These are phyloP conservation scores for Kockiozyma suomiensis DNA, from an alignment of 805 yeast species.

Conservation along the genomic window DNA sequence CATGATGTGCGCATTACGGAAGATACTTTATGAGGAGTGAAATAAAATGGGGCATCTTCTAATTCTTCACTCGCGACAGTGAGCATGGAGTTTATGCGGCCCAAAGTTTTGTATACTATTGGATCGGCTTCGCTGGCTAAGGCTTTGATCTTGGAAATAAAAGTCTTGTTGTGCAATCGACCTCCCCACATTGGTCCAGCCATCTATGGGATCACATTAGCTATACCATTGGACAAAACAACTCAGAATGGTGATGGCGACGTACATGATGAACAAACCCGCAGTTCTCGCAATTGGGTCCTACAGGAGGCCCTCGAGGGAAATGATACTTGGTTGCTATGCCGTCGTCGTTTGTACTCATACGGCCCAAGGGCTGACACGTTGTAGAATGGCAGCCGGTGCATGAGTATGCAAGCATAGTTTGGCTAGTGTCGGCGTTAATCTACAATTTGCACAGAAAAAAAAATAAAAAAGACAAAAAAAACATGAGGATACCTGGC, in stretches of 20 bases:
- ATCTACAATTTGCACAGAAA: not conserved
- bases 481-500: conserved; percentile 45
- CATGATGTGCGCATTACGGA: conserved; percentile 79
- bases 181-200: conserved; percentile 99
- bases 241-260: too few species aligned
- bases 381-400: conserved; percentile 79
- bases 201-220: conserved; percentile 40
- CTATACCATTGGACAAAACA: not conserved
- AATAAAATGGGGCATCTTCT: conserved; percentile 70
- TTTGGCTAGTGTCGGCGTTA: conserved; percentile 48
- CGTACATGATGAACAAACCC: conserved; percentile 58
- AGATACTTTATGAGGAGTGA: conserved; percentile 75
- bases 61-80: conserved; percentile 79
- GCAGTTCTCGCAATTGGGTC: conserved; percentile 69
- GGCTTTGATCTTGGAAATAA: conserved; percentile 65
- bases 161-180: conserved; percentile 66
- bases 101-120: conserved; percentile 71
- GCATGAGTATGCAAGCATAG: conserved; percentile 80
- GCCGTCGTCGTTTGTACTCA: conserved; percentile 36
- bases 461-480: not conserved
- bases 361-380: conserved; percentile 75
- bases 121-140: conserved; percentile 54
- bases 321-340: conserved; percentile 58
- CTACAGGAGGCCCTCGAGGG: conserved; percentile 65
- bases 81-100: conserved; percentile 90